These are phyloP conservation scores for Brettanomyces sp. DNA, from an alignment of 805 yeast species.

Conservation along the genomic window DNA sequence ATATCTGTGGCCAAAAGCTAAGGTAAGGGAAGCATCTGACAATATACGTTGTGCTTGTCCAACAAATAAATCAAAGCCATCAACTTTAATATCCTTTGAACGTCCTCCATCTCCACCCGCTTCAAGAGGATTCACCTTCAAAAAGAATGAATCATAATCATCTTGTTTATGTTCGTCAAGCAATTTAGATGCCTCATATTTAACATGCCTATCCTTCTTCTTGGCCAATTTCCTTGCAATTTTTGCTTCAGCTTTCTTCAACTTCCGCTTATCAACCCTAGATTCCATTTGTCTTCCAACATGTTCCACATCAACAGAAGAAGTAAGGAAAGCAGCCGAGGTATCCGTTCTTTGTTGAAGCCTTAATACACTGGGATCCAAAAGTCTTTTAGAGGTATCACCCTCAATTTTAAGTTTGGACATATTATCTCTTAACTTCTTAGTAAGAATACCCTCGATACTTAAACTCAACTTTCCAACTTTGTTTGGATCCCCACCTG, in stretches of 20 bases:
- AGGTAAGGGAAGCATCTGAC: slow-evolving; percentile 76
- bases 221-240: slow-evolving; percentile 96
- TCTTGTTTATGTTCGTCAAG: slow-evolving; percentile 54
- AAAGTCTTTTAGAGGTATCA: slow-evolving; percentile 78
- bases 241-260: slow-evolving; percentile 94
- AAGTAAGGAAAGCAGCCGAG: slow-evolving; percentile 68
- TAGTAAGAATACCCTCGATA: slow-evolving; percentile 38
- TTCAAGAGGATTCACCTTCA: slow-evolving; percentile 91
- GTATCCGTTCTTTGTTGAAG: slow-evolving; percentile 67
- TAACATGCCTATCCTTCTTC: slow-evolving; percentile 66
- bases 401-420: slow-evolving; percentile 73
- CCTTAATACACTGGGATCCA: slow-evolving; percentile 67
- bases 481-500: slow-evolving; percentile 66
- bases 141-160: slow-evolving; percentile 90
- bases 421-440: slow-evolving; percentile 54
- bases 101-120: slow-evolving; percentile 87
- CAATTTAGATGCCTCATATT: slow-evolving; percentile 91
- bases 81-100: slow-evolving; percentile 92
- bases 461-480: slow-evolving; percentile 39
- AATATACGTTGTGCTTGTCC: slow-evolving; percentile 93
- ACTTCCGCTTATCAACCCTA: slow-evolving; percentile 90
- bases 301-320: slow-evolving; percentile 79
- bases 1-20: slow-evolving; percentile 88
- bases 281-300: slow-evolving; percentile 88
- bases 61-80: slow-evolving; percentile 86